Base-by-base conservation (phyloP, 805 yeast species). In the Pichia heedii region DNA sequence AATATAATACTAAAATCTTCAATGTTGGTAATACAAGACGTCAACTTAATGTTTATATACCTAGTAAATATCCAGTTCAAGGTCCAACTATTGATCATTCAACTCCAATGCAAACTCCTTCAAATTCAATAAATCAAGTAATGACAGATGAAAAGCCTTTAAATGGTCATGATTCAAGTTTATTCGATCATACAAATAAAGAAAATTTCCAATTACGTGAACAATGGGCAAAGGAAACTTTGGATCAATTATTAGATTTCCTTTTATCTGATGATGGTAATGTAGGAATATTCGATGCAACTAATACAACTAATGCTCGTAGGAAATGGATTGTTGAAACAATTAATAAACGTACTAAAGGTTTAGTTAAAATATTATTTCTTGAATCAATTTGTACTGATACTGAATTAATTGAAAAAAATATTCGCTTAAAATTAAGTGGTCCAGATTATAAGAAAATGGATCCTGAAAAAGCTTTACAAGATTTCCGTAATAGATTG, bases 381-480 rank as follows among this genome's bases (percentile, higher is more conserved):
- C 51, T 72, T 24, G 98, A 90, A 57, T 83, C 94, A 51, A 76
- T 88, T 12, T 90, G 97, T 61, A 79, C 86, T 2, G 90, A 89
- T 57, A 77, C 78, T 13, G 70, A 71, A 5, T 76, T 90, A 39
- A 80, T 90, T 36, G 95, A 88, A 55, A 76, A 81, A 48, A 90
- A 90, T 61, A 83, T 90, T 39, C 70, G 85, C 40, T 73, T 93
- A 52, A 90, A 90, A 65, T 69, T 90, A 42, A 76, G 84, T 26
- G 98, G 98, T 0, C 98, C 97, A 0, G 97, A 90, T 64, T 90
- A 90, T 65, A 73, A 73, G 46, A 73, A 80, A 40, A 87, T 88
- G 86, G 90, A 90, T 57, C 85, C 85, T 2, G 77, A 79, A 38
- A 55, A 73, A 13, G 96, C 97, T 0, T 60, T 90, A 21, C 71